These are phyloP conservation scores for Hirsutella rhossiliensis DNA, from an alignment of 2,329 filamentous ascomycete genomes.

Conservation along the genomic window DNA sequence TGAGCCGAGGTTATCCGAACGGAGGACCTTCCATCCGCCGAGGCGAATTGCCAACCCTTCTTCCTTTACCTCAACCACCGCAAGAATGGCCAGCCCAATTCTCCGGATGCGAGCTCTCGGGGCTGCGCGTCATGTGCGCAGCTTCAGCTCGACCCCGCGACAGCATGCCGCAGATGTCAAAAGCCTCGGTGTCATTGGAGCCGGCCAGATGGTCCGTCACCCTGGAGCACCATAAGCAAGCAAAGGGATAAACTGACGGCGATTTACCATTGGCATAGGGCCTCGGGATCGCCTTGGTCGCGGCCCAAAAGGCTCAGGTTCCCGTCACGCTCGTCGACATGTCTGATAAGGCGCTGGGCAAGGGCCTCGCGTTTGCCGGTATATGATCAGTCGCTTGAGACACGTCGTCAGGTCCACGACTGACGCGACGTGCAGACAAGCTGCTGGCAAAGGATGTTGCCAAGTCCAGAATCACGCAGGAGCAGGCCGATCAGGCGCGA, in stretches of 20 bases:
- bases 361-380: slow-evolving; percentile 84
- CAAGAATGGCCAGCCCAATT: slow-evolving; percentile 27
- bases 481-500: slow-evolving; percentile 63
- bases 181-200: slow-evolving; percentile 81
- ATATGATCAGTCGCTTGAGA: slow-evolving; percentile 5
- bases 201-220: slow-evolving; percentile 78
- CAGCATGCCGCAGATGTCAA: slow-evolving; percentile 62
- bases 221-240: background rate
- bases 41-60: background rate
- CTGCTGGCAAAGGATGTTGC: slow-evolving; percentile 84
- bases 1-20: slow-evolving; percentile 32
- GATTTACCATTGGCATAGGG: slow-evolving; percentile 42
- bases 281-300: slow-evolving; percentile 88
- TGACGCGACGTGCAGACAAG: slow-evolving; percentile 50
- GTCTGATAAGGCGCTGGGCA: slow-evolving; percentile 74
- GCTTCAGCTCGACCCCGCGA: slow-evolving; percentile 58
- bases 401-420: background rate
- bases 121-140: slow-evolving; percentile 30
- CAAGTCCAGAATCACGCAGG: slow-evolving; percentile 75
- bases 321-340: slow-evolving; percentile 79
- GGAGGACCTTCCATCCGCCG: slow-evolving; percentile 5
- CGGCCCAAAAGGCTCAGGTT: slow-evolving; percentile 70
- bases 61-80: background rate
- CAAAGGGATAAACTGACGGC: slow-evolving; percentile 9
- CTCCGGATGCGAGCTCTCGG: slow-evolving; percentile 23